A percentile compares a stretch with the other conserved stretches of the same genome.
These are phyloP conservation scores for Fusarium hostae DNA, from an alignment of 2,329 filamentous ascomycete species.

Conservation along the genomic window DNA sequence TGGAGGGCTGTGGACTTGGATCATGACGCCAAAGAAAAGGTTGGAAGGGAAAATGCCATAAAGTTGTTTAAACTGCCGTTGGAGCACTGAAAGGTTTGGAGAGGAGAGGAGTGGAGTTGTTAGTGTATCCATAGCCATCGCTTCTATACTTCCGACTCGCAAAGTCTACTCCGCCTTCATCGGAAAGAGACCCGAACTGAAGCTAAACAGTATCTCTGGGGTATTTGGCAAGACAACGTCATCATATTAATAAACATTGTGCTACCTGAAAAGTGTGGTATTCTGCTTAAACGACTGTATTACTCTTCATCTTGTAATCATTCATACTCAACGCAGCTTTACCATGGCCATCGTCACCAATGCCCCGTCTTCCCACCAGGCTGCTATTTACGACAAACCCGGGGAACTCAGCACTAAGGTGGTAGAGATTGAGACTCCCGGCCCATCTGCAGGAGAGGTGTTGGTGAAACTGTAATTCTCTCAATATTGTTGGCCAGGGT, in stretches of 20 bases:
- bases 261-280: too few species aligned
- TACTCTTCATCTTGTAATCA: rapidly evolving
- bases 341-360: background rate
- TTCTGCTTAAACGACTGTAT: rapidly evolving
- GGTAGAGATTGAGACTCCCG: background rate
- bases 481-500: background rate
- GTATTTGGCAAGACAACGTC: background rate
- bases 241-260: background rate
- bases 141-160: background rate
- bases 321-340: background rate
- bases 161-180: background rate
- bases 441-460: background rate
- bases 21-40: background rate
- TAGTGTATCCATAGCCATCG: background rate
- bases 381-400: background rate
- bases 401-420: background rate
- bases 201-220: background rate
- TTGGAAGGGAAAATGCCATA: conserved; percentile 7
- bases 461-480: background rate
- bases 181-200: background rate
- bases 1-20: conserved; percentile 6
- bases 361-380: rapidly evolving
- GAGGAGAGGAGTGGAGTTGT: background rate
- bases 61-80: conserved; percentile 13
- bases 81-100: background rate